Conservation (phyloP, 2,329 filamentous ascomycete genomes). For the Pseudogymnoascus sp. region DNA sequence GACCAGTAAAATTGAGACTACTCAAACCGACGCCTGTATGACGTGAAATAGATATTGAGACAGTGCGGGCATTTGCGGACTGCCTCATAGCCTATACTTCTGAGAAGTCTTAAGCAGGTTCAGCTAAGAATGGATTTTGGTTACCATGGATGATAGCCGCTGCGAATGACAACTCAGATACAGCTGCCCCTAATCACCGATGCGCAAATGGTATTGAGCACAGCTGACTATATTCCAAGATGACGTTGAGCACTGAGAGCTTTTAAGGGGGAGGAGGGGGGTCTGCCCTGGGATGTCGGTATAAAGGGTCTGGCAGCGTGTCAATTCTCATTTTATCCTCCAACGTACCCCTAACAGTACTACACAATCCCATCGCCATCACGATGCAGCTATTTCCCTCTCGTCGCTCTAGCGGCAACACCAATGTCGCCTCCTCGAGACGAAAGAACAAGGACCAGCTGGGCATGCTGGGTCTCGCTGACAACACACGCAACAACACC, state of each 20-base stretch:
- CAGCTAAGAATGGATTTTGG: neutral
- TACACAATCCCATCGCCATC: neutral
- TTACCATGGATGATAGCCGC: neutral
- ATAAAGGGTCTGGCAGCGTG: neutral
- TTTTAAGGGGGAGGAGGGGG: neutral
- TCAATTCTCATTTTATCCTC: neutral
- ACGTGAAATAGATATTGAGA: neutral
- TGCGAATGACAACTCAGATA: neutral
- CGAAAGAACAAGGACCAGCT: neutral
- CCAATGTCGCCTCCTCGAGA: neutral
- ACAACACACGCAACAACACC: conserved; percentile 34
- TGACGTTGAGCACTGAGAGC: neutral
- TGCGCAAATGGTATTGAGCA: neutral
- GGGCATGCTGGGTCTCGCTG: conserved; percentile 15
- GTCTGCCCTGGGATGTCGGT: neutral
- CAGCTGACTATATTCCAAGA: neutral
- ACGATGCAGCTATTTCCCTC: neutral
- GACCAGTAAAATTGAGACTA: neutral
- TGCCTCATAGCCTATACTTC: neutral
- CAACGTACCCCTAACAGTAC: neutral
- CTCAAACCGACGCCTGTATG: neutral
- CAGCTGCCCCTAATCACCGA: neutral
- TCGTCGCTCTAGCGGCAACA: neutral
- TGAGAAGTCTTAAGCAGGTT: neutral
- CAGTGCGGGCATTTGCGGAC: neutral